Conservation (phyloP, 768 basidiomycete species). For the Lactarius pseudohatsudake region DNA sequence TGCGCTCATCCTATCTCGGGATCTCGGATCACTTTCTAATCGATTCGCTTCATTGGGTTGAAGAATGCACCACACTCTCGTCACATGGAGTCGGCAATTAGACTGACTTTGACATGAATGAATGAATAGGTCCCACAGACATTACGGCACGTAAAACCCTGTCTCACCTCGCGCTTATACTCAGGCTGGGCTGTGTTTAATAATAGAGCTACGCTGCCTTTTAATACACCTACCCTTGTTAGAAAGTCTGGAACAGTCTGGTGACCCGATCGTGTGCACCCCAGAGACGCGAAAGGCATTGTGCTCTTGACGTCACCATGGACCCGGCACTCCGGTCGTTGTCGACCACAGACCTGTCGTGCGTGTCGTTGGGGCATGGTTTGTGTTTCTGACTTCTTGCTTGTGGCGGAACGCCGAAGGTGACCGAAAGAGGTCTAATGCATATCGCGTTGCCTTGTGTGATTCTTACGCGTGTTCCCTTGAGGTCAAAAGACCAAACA, state of each 20-base stretch:
- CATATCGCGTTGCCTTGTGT: constrained; percentile 14
- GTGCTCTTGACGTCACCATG: constrained; percentile 21
- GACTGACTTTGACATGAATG: constrained; percentile 12
- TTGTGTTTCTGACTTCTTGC: constrained; percentile 1
- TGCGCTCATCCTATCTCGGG: constrained; percentile 14
- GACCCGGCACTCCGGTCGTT: constrained; percentile 2
- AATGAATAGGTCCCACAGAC: constrained; percentile 8
- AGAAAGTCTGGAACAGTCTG: constrained; percentile 5
- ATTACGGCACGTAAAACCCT: constrained; percentile 4
- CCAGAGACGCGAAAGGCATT: constrained; percentile 7
- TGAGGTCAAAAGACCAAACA: constrained; percentile 20
- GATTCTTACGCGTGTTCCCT: constrained; percentile 8
- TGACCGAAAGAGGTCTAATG: constrained; percentile 25
- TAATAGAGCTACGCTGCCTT: neutral
- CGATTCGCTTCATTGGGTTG: neutral
- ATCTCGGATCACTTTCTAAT: constrained; percentile 16
- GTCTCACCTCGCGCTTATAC: neutral
- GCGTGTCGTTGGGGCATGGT: neutral
- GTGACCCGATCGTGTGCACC: constrained; percentile 2
- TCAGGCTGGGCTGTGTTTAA: neutral
- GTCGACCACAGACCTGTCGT: neutral
- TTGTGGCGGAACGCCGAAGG: constrained; percentile 21
- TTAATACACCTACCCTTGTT: neutral
- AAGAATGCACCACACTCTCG: neutral
- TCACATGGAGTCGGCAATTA: constrained; percentile 2